Base-by-base conservation (phyloP, 2,329 filamentous ascomycete genomes). In the Penicillium sp. region DNA sequence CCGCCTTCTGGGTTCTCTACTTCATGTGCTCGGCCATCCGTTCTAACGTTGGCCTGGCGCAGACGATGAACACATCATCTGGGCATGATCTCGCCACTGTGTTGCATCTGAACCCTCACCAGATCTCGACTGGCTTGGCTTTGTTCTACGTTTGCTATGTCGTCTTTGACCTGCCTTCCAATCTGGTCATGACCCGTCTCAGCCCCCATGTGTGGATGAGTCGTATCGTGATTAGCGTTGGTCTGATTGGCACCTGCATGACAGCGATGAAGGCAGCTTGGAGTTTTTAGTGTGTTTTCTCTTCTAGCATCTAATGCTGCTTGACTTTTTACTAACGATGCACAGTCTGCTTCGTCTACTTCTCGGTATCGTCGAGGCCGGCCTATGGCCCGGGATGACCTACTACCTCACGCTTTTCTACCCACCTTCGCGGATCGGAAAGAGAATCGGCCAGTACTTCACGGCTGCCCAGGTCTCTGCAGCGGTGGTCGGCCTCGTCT, bases 301-400 rank as follows among this genome's bases (percentile, higher is more conserved):
- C 31, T 35, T 3, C 24, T 44, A 4, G 6, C 31, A 10, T 31
- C 9, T 10, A 31, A 16, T 27, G 24, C 24, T 6, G 16, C 41
- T 19, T 4, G n/a, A 24, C 4, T 40, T 6, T 27, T 2, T 39
- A 6, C 60, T 63, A 62, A 68, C 52, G 2, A 35, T 24, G 27
- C 44, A 22, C 24, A 68, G 73, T 66, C 81, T 96, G n/a, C 83
- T 96, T 31, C 88, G 92, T 7, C 88, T 96, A 56, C 82, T 96
- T 11, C 85, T 96, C 6, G 92, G 92, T 50, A 84, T 95, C 14
- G 92, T 96, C 24, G 93, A 93, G 72, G 92, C 92, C 1, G 92
- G 92, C 49, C 92, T 96, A 89, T 96, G 92, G 92, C 92, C 92
- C 0, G 92, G 92, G 51, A 96, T 96, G 92, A 87, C 91, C 10